These are phyloP conservation scores for Xylaria acuta DNA, from an alignment of 495 filamentous ascomycete species.

Conservation along the genomic window DNA sequence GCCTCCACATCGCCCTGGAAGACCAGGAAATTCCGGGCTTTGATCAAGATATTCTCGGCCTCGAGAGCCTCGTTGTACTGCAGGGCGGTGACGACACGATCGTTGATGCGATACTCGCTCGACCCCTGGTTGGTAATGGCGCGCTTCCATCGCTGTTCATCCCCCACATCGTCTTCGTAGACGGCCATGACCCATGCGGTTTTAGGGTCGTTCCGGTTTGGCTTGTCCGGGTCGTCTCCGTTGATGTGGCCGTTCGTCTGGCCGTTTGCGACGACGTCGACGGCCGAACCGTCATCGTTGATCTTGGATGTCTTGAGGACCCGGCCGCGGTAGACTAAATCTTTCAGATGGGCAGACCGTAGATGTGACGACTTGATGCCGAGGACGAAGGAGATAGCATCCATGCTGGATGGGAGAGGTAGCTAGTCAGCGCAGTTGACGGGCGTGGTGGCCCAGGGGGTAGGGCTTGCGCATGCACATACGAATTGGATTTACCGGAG, in stretches of 20 bases:
- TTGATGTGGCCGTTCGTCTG: conserved; percentile 59
- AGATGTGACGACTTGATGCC: conserved; percentile 98
- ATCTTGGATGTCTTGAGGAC: conserved; percentile 91
- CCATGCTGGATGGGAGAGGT: conserved; percentile 70
- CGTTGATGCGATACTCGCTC: conserved; percentile 97
- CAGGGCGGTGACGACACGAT: conserved; percentile 82
- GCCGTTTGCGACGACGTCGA: conserved; percentile 61
- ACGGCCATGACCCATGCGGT: conserved; percentile 99
- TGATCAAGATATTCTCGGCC: conserved; percentile 94
- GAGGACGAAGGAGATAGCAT: conserved; percentile 98
- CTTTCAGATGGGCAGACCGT: conserved; percentile 91
- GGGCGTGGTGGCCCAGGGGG: background rate
- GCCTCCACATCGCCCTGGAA: conserved; percentile 98
- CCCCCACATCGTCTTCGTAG: conserved; percentile 96
- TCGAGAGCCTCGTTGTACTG: conserved; percentile 95
- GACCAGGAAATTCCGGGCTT: conserved; percentile 95
- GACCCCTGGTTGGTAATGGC: conserved; percentile 85
- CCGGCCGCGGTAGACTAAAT: conserved; percentile 94
- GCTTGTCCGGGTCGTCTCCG: conserved; percentile 62
- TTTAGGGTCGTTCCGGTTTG: conserved; percentile 74
- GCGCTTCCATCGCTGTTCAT: conserved; percentile 95
- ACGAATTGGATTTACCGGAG: conserved; percentile 99
- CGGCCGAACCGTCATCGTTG: conserved; percentile 80
- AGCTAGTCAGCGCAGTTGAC: conserved; percentile 18
- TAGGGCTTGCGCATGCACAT: conserved; percentile 43